Percentiles rank a stretch among this genome's conserved stretches.
Evolutionary conservation across 352 stramenopile species (phyloP).

Genomic region (Pythium periplocum): DNA sequence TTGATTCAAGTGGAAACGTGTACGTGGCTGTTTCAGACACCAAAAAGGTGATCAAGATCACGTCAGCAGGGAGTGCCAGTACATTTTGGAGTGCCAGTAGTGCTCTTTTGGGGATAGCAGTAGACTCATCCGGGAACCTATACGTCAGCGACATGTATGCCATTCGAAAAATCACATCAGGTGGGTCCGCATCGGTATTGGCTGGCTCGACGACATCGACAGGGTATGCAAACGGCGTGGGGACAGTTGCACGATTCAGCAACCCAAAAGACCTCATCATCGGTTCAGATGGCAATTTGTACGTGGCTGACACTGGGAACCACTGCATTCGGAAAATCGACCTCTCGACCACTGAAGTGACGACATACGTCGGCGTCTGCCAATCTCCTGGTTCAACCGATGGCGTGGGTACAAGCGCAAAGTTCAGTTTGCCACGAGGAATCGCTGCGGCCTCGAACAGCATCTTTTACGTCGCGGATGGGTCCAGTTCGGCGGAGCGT

Average conservation of each 20-base stretch:
- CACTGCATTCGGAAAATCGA: slow-evolving; percentile 11
- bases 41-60: slow-evolving; percentile 11
- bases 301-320: slow-evolving; percentile 7
- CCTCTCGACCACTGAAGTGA: slow-evolving; percentile 6
- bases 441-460: slow-evolving; percentile 6
- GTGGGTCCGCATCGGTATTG: not conserved
- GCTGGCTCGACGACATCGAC: not conserved
- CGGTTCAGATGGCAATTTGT: slow-evolving; percentile 11
- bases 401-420: not conserved
- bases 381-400: not conserved
- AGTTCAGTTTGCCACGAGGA: slow-evolving; percentile 2
- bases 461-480: slow-evolving; percentile 11
- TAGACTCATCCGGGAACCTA: slow-evolving; percentile 3
- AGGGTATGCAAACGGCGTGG: not conserved
- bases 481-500: not conserved
- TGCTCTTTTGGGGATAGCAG: not conserved
- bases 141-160: slow-evolving; percentile 8
- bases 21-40: slow-evolving; percentile 3
- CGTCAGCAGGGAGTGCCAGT: not conserved
- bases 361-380: slow-evolving; percentile 6
- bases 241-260: slow-evolving; percentile 5
- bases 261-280: slow-evolving; percentile 4
- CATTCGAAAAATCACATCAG: slow-evolving; percentile 4
- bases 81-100: not conserved
- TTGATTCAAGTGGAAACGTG: slow-evolving; percentile 5